phyloP scores from a whole-genome alignment of 495 filamentous ascomycete genomes.

The Usnea hakonensis region DNA sequence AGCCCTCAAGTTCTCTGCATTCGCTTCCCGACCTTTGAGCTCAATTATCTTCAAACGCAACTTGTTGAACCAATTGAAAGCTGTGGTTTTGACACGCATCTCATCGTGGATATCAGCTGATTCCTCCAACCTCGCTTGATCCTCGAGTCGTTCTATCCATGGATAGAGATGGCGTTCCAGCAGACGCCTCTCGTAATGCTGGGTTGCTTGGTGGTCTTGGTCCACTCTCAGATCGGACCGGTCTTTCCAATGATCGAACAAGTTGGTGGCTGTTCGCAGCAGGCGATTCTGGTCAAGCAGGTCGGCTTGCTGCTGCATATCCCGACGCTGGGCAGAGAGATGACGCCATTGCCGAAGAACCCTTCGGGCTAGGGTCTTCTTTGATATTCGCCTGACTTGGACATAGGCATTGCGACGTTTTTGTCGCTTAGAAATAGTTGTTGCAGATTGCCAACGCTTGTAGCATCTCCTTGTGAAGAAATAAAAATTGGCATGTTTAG shows the following conservation, averaged over 20 bases:
- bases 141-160: slow-evolving; percentile 39
- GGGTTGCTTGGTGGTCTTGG: slow-evolving; percentile 36
- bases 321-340: slow-evolving; percentile 30
- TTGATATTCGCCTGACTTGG: slow-evolving; percentile 47
- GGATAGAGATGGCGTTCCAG: slow-evolving; percentile 39
- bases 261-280: slow-evolving; percentile 43
- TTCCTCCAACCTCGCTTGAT: slow-evolving; percentile 39
- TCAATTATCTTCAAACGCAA: slow-evolving; percentile 48
- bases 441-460: slow-evolving; percentile 48
- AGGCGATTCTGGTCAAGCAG: slow-evolving; percentile 13
- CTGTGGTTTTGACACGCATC: slow-evolving; percentile 38
- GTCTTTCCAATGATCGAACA: slow-evolving; percentile 41
- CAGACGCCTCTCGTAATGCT: slow-evolving; percentile 37
- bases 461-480: slow-evolving; percentile 47
- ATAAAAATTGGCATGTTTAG: slow-evolving; percentile 52
- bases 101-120: slow-evolving; percentile 43
- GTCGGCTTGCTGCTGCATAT: slow-evolving; percentile 15
- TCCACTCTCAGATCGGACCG: slow-evolving; percentile 33
- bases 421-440: slow-evolving; percentile 42
- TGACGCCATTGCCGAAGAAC: slow-evolving; percentile 40
- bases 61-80: slow-evolving; percentile 40
- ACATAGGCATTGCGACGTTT: slow-evolving; percentile 55
- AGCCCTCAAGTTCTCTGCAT: slow-evolving; percentile 47
- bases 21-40: slow-evolving; percentile 38
- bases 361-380: slow-evolving; percentile 48